Evolutionary conservation across 129 eudicot genomes (phyloP).

Genomic region (Ambrosia trifida): DNA sequence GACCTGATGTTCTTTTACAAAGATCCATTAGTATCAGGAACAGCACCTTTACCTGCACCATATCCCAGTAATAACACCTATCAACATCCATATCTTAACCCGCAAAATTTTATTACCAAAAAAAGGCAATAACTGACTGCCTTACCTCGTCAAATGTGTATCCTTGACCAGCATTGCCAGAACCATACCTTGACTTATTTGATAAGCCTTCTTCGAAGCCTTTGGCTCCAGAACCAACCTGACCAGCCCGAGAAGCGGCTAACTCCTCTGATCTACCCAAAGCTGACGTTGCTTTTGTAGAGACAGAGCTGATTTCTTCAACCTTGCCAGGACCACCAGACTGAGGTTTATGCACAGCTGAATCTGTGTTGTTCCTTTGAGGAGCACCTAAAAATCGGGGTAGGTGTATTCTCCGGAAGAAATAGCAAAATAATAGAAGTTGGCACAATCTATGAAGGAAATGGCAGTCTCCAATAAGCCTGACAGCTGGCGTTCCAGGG

Average conservation of each 20-base stretch:
- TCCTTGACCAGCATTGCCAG: conserved; percentile 99
- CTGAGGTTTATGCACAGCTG: conserved; percentile 61
- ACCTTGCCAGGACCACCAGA: conserved; percentile 57
- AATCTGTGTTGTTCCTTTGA: conserved; percentile 72
- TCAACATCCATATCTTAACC: neutral
- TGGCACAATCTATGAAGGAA: conserved; percentile 95
- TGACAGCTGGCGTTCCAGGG: conserved; percentile 99
- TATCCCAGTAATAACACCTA: conserved; percentile 11
- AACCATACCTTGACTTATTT: conserved; percentile 73
- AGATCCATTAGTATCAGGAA: conserved; percentile 96
- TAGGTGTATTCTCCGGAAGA: conserved; percentile 79
- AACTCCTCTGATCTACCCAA: conserved; percentile 61
- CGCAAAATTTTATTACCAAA: neutral
- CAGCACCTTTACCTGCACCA: conserved; percentile 85
- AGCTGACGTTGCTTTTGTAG: conserved; percentile 48
- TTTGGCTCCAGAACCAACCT: conserved; percentile 60
- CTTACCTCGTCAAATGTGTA: conserved; percentile 95
- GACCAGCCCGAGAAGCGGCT: conserved; percentile 55
- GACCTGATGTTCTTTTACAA: conserved; percentile 78
- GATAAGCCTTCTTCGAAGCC: conserved; percentile 81
- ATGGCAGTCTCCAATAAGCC: conserved; percentile 96
- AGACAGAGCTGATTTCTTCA: conserved; percentile 66
- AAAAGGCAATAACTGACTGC: conserved; percentile 1
- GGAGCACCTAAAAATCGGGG: conserved; percentile 63
- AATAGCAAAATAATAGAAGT: conserved; percentile 81